Evolutionary conservation across 2,329 filamentous ascomycete genomes (phyloP).

Genomic region (Neurospora sp.): DNA sequence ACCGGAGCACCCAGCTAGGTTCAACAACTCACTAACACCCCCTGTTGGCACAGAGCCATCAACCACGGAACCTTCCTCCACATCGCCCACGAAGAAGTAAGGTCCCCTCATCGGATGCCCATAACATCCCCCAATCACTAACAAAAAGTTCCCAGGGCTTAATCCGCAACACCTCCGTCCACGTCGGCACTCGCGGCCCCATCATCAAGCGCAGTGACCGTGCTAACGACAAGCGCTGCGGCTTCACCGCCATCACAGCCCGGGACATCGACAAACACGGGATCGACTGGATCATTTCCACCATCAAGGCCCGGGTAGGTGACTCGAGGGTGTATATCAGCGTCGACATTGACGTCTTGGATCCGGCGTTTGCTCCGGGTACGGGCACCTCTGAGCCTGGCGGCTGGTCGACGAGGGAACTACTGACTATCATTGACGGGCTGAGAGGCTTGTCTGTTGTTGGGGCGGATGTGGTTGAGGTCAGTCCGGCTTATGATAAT

Average conservation of each 20-base stretch:
- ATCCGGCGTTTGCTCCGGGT: slow-evolving; percentile 57
- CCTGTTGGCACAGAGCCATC: slow-evolving; percentile 27
- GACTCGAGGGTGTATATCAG: slow-evolving; percentile 55
- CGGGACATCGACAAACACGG: slow-evolving; percentile 65
- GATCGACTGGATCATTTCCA: slow-evolving; percentile 49
- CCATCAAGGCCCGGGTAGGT: slow-evolving; percentile 47
- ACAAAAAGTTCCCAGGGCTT: slow-evolving; percentile 27
- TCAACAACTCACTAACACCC: neutral
- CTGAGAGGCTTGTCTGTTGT: slow-evolving; percentile 63
- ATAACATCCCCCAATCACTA: neutral
- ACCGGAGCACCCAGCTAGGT: neutral
- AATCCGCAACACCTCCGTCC: slow-evolving; percentile 47
- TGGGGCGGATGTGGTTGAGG: slow-evolving; percentile 58
- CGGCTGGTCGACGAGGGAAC: slow-evolving; percentile 69
- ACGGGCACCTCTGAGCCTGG: slow-evolving; percentile 73
- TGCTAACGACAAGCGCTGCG: slow-evolving; percentile 46
- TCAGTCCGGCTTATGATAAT: slow-evolving; percentile 68
- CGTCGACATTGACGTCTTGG: slow-evolving; percentile 73
- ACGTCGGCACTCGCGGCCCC: slow-evolving; percentile 51
- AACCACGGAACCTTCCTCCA: slow-evolving; percentile 55
- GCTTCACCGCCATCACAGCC: slow-evolving; percentile 47
- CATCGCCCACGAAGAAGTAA: slow-evolving; percentile 48
- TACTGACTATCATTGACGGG: slow-evolving; percentile 63
- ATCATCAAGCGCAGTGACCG: slow-evolving; percentile 40
- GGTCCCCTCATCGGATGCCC: neutral